Percentiles rank a stretch among this genome's conserved stretches.
Conservation (phyloP, 352 stramenopile genomes). For the Globisporangium alternatum region DNA sequence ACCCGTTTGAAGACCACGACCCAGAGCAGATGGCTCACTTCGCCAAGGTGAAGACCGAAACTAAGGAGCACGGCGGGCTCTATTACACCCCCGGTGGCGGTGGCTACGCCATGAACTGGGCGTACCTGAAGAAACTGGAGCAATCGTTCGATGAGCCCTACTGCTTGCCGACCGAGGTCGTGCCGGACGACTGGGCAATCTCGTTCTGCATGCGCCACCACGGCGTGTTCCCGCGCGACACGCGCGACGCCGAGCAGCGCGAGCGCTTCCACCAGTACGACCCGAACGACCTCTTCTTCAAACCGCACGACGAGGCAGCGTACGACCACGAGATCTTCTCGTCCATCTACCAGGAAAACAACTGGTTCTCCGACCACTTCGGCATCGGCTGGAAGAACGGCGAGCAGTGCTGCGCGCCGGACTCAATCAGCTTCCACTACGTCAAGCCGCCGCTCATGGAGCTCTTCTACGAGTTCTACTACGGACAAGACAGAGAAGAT, state of each 20-base stretch:
- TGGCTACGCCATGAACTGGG: constrained; percentile 84
- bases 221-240: constrained; percentile 63
- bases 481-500: constrained; percentile 17
- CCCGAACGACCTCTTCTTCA: constrained; percentile 66
- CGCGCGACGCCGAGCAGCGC: constrained; percentile 57
- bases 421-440: constrained; percentile 85
- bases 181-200: constrained; percentile 85
- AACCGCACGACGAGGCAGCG: constrained; percentile 56
- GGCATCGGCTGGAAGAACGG: constrained; percentile 82
- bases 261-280: constrained; percentile 88
- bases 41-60: constrained; percentile 46
- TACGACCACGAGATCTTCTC: constrained; percentile 73
- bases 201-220: constrained; percentile 85
- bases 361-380: constrained; percentile 86
- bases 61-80: constrained; percentile 50
- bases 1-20: constrained; percentile 66
- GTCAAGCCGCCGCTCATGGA: constrained; percentile 85
- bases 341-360: constrained; percentile 84
- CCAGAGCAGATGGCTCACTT: constrained; percentile 52
- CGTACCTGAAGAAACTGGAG: constrained; percentile 70
- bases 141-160: constrained; percentile 66
- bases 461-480: constrained; percentile 83
- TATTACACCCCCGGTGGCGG: constrained; percentile 80
- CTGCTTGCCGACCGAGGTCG: constrained; percentile 65
- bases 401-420: constrained; percentile 68